Base-by-base conservation (phyloP, 345 rosid species). In the Microcos paniculata region DNA sequence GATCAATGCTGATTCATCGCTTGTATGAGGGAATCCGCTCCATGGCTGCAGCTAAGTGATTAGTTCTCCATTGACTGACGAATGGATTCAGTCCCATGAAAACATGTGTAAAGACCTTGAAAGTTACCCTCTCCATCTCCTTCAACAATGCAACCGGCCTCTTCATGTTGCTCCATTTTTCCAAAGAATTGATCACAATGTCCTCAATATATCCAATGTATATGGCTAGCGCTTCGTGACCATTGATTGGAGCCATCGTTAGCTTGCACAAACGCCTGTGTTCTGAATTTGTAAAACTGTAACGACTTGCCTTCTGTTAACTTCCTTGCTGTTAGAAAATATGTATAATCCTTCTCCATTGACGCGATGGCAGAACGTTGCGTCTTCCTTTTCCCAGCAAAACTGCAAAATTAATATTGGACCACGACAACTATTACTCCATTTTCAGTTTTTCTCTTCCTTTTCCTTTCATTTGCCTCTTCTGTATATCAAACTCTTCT, bases 1-100 rank as follows among this genome's bases (percentile, higher is more conserved):
- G 86, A 78, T 93, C 99, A 12, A 84, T 85, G 55, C 76, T 93
- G 74, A 72, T 91, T 43, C 91, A 89, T 76, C 90, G 84, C 68
- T 71, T 95, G 65, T 88, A 87, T 53, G 89, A 85, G 77, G 88
- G 83, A 82, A 70, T 78, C 21, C 43, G 69, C 24, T 77, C 87
- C 18, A 82, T 85, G 63, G 28, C 80, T 56, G 48, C 79, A 4
- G 40, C 74, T n/a, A 84, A 88, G 16, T 82, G 79, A 77, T 4
- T 15, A 28, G 38, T 62, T 75, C 66, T 80, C 84, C 38, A 78
- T 21, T 6, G 57, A 15, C 14, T 58, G 63, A 2, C 71, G 62
- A n/a, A 79, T 26, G 0, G 73, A 33, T 18, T 81, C 73, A n/a
- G 72, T n/a, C 83, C 73, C n/a, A 82, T 40, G 65, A 82, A 85